Evolutionary conservation across 202 grass and related monocot species (phyloP).

Genomic region (Schoenoplectus tabernaemontani): DNA sequence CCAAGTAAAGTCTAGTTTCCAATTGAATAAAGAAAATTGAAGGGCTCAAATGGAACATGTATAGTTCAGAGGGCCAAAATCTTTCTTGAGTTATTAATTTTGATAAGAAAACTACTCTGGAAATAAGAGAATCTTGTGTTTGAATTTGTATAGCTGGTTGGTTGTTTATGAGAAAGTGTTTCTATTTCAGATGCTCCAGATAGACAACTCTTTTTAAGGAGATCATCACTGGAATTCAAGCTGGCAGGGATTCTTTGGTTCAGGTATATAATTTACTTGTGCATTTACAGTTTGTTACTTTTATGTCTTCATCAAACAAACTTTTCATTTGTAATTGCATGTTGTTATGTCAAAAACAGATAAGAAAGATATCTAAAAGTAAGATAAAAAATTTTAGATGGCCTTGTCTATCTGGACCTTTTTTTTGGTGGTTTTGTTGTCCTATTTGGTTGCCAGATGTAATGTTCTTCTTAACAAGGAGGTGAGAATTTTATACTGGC

Average conservation of each 20-base stretch:
- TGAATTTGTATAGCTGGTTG: neutral
- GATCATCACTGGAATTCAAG: neutral
- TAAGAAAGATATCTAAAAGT: neutral
- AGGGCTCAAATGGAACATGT: neutral
- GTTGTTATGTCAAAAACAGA: neutral
- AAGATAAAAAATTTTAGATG: neutral
- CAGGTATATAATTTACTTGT: neutral
- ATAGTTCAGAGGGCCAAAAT: neutral
- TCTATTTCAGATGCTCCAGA: neutral
- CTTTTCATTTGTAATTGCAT: neutral
- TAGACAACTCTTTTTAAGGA: neutral
- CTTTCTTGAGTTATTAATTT: neutral
- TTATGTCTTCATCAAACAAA: neutral
- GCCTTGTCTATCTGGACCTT: neutral
- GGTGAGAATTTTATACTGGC: neutral
- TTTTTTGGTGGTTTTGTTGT: neutral
- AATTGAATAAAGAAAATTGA: neutral
- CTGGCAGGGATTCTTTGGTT: neutral
- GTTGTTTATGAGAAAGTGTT: neutral
- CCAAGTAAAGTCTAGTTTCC: neutral
- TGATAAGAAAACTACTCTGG: neutral
- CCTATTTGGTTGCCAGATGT: neutral
- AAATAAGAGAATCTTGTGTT: neutral
- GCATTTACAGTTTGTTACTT: neutral
- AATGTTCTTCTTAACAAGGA: neutral